Conservation (phyloP, 1,284 basidiomycete genomes). For the Sparassis latifolia region DNA sequence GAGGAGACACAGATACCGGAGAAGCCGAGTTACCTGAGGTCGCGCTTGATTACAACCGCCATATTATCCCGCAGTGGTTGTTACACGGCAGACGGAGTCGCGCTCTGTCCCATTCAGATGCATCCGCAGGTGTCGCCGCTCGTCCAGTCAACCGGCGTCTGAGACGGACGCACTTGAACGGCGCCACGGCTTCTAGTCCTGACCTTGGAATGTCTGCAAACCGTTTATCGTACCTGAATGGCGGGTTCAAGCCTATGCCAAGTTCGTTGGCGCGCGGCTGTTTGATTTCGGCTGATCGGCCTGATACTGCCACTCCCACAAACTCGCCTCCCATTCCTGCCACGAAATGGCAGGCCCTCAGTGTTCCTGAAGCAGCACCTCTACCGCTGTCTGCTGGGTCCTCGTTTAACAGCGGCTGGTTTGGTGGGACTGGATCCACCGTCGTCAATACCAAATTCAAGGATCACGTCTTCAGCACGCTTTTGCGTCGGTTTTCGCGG, state of each 20-base stretch:
- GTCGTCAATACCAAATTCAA: constrained; percentile 89
- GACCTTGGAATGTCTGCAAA: constrained; percentile 37
- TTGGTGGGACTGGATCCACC: constrained; percentile 86
- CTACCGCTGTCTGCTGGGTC: constrained; percentile 14
- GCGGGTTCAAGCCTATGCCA: constrained; percentile 17
- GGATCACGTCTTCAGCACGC: constrained; percentile 87
- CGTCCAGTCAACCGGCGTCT: constrained; percentile 17
- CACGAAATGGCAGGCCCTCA: constrained; percentile 3
- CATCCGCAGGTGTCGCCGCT: constrained; percentile 14
- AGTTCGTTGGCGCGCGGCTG: constrained; percentile 38
- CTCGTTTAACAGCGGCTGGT: constrained; percentile 35
- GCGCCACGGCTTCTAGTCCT: constrained; percentile 59
- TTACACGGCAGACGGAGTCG: constrained; percentile 50
- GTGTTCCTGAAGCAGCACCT: not conserved
- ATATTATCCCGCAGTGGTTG: constrained; percentile 95
- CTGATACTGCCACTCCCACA: constrained; percentile 45
- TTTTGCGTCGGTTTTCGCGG: constrained; percentile 61
- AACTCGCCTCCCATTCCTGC: constrained; percentile 39
- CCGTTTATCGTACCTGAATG: constrained; percentile 10
- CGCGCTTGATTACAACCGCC: constrained; percentile 85
- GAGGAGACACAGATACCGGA: constrained; percentile 43
- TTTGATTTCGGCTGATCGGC: constrained; percentile 24
- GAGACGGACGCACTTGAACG: constrained; percentile 34
- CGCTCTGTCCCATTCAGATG: constrained; percentile 44
- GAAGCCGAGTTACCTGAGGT: constrained; percentile 86